These are phyloP conservation scores for Laetiporus sulphureus DNA, from an alignment of 1,284 basidiomycete species.

Conservation along the genomic window DNA sequence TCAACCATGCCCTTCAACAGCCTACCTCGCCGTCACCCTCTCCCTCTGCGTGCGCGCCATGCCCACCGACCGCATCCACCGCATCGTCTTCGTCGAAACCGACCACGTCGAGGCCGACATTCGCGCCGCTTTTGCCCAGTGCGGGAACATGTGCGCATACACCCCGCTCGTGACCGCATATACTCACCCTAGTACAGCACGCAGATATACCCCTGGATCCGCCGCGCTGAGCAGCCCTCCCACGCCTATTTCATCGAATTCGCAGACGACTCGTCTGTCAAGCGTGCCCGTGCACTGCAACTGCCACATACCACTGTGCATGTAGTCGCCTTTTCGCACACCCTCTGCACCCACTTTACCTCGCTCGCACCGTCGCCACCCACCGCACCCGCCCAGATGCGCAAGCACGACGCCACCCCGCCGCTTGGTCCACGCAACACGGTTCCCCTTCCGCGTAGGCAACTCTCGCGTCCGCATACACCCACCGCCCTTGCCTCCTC, in stretches of 20 bases:
- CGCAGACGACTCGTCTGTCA: conserved; percentile 17
- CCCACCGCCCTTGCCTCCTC: too few species aligned
- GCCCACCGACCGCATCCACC: conserved; percentile 14
- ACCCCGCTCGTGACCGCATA: not conserved
- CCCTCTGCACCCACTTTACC: conserved; percentile 17
- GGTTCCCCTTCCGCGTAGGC: too few species aligned
- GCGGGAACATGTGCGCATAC: conserved; percentile 30
- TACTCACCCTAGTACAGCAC: conserved; percentile 2
- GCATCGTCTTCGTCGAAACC: conserved; percentile 27
- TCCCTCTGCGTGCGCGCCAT: conserved; percentile 2
- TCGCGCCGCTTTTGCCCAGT: conserved; percentile 23
- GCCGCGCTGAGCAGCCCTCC: too few species aligned
- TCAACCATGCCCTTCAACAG: too few species aligned
- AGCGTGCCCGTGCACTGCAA: conserved; percentile 19
- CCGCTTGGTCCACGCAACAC: too few species aligned
- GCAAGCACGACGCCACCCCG: too few species aligned
- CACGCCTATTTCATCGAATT: conserved; percentile 20
- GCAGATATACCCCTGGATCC: conserved; percentile 12
- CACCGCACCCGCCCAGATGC: too few species aligned
- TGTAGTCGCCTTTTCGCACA: conserved; percentile 13
- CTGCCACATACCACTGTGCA: conserved; percentile 19
- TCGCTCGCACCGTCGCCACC: conserved; percentile 6
- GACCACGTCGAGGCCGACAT: conserved; percentile 20
- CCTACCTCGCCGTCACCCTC: not conserved
- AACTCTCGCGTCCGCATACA: too few species aligned